Evolutionary conservation across 2,329 filamentous ascomycete genomes (phyloP), one percentile per base, ranked within the genome.

Genomic region (Phialophora expanda): DNA sequence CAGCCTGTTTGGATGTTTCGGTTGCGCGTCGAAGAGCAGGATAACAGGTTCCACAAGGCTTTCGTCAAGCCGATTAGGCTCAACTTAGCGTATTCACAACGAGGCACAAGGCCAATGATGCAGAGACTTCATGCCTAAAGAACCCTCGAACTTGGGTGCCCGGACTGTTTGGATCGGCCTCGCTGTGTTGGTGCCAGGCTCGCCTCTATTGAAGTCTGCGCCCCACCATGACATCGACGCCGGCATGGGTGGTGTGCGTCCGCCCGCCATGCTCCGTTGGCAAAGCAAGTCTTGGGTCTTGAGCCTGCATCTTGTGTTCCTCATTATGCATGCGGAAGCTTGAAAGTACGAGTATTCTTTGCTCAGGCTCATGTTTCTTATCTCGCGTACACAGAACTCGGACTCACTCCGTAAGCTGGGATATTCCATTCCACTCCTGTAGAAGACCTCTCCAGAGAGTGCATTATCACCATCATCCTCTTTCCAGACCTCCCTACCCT

Each of bases 211-310:
- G 51, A 55, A 41, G 46, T 11, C 20, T 53, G 17, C 56, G 9
- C 46, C 41, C 65, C 65, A 66, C 65, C 61, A 66, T 66, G 65
- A 66, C 65, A 66, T 66, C 61, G 57, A 58, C 41, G 34, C 12
- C 11, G n/a, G 28, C 34, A 32, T 51, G 26, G 28, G 46, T 61
- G 24, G 46, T 61, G 24, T 34, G 24, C 17, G 53, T n/a, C 17
- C 28, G 60, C 38, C 61, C 61, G 53, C 38, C 61, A 34, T 55
- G 54, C 61, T 63, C 61, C 41, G 60, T 56, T 57, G 20, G 41
- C 20, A 17, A 8, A 38, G 22, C 20, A 30, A 26, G 28, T 61
- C 38, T 41, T 24, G 32, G 30, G 30, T 34, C 6, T 17, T 59
- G 17, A 17, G 26, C 24, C 30, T 53, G 8, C n/a, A 38, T 38